Evolutionary conservation across 176 grass and related monocot species (phyloP).

Genomic region (Phragmites australis): DNA sequence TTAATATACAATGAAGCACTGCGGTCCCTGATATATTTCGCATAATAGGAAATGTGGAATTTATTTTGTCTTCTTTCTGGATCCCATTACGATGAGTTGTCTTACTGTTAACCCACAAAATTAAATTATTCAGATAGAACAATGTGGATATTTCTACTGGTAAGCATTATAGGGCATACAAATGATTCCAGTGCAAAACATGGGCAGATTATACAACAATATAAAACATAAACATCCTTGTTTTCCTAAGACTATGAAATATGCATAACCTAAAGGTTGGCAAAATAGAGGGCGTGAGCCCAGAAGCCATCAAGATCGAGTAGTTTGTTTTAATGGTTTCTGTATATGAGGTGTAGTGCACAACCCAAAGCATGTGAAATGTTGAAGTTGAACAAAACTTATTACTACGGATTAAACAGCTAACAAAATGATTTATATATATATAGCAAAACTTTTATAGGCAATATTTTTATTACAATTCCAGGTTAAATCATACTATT

Average conservation of each 20-base stretch:
- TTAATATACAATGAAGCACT: no score
- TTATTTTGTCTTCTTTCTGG: no score
- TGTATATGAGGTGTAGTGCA: background rate
- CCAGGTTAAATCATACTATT: background rate
- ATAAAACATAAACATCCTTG: background rate
- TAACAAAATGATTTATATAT: background rate
- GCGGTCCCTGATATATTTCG: no score
- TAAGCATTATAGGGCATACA: no score
- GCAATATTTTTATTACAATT: background rate
- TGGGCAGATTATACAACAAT: background rate
- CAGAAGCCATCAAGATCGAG: background rate
- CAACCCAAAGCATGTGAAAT: background rate
- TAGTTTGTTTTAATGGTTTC: background rate
- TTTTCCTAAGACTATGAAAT: background rate
- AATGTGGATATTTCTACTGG: no score
- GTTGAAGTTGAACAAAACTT: background rate
- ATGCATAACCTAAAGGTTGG: background rate
- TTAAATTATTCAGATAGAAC: no score
- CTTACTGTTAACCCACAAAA: no score
- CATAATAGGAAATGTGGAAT: no score
- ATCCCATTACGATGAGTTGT: no score
- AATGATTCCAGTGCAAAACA: slow-evolving; percentile 12
- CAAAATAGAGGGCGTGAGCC: background rate
- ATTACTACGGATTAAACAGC: background rate
- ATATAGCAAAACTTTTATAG: slow-evolving; percentile 2